Conservation (phyloP, 2,329 filamentous ascomycete species). For the Simplicillium aogashimaense region DNA sequence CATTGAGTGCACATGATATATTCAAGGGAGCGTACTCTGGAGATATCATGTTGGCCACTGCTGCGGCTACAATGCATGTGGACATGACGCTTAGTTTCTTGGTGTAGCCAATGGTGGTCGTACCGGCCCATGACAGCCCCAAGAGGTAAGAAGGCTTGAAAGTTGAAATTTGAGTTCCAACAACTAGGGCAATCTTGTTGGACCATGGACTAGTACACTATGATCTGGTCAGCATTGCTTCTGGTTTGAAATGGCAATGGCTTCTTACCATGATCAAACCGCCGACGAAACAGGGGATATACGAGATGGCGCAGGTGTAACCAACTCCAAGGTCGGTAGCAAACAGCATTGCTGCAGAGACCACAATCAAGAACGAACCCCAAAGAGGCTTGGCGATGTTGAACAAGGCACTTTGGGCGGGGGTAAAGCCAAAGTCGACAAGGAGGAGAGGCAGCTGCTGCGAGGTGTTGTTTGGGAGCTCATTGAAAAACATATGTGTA, state of each 20-base stretch:
- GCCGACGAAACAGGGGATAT: conserved; percentile 13
- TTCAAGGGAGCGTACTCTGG: conserved; percentile 13
- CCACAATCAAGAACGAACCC: conserved; percentile 11
- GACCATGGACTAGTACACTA: conserved; percentile 13
- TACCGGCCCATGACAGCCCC: conserved; percentile 16
- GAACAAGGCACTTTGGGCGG: conserved; percentile 14
- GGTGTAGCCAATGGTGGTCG: conserved; percentile 13
- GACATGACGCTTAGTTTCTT: conserved; percentile 14
- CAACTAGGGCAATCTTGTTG: conserved; percentile 16
- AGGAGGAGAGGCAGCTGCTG: conserved; percentile 15
- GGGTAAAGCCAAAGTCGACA: conserved; percentile 13
- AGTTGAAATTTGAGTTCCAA: conserved; percentile 17
- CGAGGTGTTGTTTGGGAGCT: conserved; percentile 15
- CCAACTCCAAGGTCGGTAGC: conserved; percentile 11
- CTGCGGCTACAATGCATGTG: conserved; percentile 12
- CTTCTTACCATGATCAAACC: conserved; percentile 12
- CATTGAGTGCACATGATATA: neutral
- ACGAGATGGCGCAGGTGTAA: conserved; percentile 15
- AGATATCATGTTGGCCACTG: conserved; percentile 17
- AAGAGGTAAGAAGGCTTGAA: conserved; percentile 18
- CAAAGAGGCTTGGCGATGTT: conserved; percentile 14
- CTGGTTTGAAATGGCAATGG: neutral
- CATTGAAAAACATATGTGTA: conserved; percentile 16
- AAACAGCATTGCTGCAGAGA: conserved; percentile 12
- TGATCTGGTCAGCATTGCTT: neutral